These are phyloP conservation scores for Kodamaea ohmeri DNA, from an alignment of 1,139 yeast genomes.

Conservation along the genomic window DNA sequence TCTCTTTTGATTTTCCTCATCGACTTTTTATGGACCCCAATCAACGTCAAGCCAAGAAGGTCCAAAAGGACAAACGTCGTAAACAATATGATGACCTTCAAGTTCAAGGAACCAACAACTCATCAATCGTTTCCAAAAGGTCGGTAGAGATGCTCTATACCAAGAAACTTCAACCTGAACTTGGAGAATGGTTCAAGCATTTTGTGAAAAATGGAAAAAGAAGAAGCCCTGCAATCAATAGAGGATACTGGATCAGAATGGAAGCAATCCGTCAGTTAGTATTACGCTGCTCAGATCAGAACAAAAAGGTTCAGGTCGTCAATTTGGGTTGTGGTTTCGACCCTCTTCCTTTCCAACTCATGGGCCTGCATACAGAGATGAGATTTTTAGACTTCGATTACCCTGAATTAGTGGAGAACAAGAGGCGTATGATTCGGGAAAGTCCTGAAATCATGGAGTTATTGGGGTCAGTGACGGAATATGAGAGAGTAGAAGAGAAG, in stretches of 20 bases:
- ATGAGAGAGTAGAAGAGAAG: neutral
- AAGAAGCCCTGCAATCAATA: conserved; percentile 75
- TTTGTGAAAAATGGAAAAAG: conserved; percentile 70
- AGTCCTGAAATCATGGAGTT: conserved; percentile 48
- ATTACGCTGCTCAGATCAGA: conserved; percentile 36
- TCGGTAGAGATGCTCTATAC: conserved; percentile 71
- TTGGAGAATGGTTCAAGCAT: conserved; percentile 45
- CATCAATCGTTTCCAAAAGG: conserved; percentile 79
- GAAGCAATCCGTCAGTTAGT: conserved; percentile 61
- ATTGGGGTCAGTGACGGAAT: conserved; percentile 27
- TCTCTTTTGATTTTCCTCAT: neutral
- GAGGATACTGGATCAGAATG: conserved; percentile 85
- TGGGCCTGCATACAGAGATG: conserved; percentile 27
- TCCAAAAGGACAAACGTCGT: conserved; percentile 47
- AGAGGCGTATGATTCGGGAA: conserved; percentile 49
- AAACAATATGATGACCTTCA: conserved; percentile 57
- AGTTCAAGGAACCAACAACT: conserved; percentile 79
- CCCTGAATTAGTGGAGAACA: conserved; percentile 60
- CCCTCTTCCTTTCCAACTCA: conserved; percentile 68
- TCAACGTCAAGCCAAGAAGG: conserved; percentile 35
- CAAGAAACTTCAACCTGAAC: conserved; percentile 36
- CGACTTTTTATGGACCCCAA: conserved; percentile 3
- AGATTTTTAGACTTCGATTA: conserved; percentile 72
- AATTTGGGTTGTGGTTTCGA: conserved; percentile 85
- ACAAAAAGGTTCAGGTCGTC: conserved; percentile 42